Evolutionary conservation across 83 land plant species (phyloP).

Genomic region (Picea abies): DNA sequence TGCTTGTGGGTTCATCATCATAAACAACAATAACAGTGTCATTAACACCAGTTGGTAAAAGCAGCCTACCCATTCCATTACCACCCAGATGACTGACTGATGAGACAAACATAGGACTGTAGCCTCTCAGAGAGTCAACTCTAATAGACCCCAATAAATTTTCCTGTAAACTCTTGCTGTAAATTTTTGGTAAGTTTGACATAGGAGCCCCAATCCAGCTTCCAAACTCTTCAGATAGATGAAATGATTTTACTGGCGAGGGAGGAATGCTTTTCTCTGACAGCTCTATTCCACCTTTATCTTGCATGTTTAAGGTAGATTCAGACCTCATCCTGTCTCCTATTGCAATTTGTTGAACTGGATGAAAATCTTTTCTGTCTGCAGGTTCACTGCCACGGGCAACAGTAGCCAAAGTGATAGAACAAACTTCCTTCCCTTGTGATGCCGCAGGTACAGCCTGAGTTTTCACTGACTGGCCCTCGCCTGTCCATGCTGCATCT

Average conservation of each 20-base stretch:
- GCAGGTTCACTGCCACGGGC: background rate
- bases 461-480: constrained; percentile 20
- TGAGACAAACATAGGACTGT: constrained; percentile 42
- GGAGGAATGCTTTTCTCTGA: constrained; percentile 3
- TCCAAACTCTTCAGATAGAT: constrained; percentile 38
- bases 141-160: constrained; percentile 24
- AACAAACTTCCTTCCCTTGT: constrained; percentile 13
- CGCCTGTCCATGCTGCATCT: constrained; percentile 91
- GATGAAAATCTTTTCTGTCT: background rate
- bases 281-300: constrained; percentile 15
- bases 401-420: constrained; percentile 5
- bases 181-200: constrained; percentile 28
- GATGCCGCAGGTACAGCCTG: constrained; percentile 14
- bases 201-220: constrained; percentile 39
- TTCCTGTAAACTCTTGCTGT: constrained; percentile 32
- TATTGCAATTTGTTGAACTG: background rate
- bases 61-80: constrained; percentile 35
- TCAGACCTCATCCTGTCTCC: background rate
- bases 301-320: no score
- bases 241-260: constrained; percentile 12
- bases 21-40: constrained; percentile 66
- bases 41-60: constrained; percentile 39
- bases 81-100: constrained; percentile 37
- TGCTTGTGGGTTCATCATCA: constrained; percentile 91
- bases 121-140: constrained; percentile 31